These are phyloP conservation scores for Pestalotiopsis sp. DNA, from an alignment of 2,329 filamentous ascomycete species.

Conservation along the genomic window DNA sequence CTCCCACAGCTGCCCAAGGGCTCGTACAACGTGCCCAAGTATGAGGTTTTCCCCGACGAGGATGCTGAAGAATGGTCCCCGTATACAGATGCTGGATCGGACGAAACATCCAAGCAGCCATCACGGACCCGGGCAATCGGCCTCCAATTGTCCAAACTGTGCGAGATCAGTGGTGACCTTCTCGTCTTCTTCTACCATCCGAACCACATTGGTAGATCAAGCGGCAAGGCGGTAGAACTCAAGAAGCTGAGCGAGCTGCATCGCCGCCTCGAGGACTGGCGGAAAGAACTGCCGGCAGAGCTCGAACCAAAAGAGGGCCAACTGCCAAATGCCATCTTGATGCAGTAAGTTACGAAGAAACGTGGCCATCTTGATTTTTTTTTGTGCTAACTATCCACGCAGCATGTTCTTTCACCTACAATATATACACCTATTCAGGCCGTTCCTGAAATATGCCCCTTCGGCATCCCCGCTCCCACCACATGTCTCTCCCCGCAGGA, in stretches of 20 bases:
- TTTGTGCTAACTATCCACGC: conserved; percentile 24
- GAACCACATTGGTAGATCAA: conserved; percentile 60
- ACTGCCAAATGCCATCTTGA: conserved; percentile 76
- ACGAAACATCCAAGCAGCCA: conserved; percentile 73
- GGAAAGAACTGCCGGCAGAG: conserved; percentile 79
- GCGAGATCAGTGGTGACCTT: conserved; percentile 92
- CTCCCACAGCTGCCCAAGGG: conserved; percentile 82
- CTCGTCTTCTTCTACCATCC: conserved; percentile 92
- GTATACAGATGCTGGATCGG: conserved; percentile 82
- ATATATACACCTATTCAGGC: conserved; percentile 93
- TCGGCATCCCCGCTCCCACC: conserved; percentile 79
- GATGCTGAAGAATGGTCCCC: conserved; percentile 86
- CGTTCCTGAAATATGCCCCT: conserved; percentile 89
- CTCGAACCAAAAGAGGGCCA: conserved; percentile 89
- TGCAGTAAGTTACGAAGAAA: conserved; percentile 68
- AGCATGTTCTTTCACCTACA: conserved; percentile 98
- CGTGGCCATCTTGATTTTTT: not conserved
- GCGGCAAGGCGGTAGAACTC: conserved; percentile 80
- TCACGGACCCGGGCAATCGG: conserved; percentile 81
- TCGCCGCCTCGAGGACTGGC: conserved; percentile 87
- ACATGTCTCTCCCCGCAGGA: conserved; percentile 86
- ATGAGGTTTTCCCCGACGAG: conserved; percentile 88
- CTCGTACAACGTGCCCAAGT: conserved; percentile 82
- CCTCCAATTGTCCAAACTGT: conserved; percentile 79
- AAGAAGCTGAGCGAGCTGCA: conserved; percentile 94